Percentiles rank a stretch among this genome's conserved stretches.
Conservation (phyloP, 2,329 filamentous ascomycete species). For the Emergomyces pasteurianus region DNA sequence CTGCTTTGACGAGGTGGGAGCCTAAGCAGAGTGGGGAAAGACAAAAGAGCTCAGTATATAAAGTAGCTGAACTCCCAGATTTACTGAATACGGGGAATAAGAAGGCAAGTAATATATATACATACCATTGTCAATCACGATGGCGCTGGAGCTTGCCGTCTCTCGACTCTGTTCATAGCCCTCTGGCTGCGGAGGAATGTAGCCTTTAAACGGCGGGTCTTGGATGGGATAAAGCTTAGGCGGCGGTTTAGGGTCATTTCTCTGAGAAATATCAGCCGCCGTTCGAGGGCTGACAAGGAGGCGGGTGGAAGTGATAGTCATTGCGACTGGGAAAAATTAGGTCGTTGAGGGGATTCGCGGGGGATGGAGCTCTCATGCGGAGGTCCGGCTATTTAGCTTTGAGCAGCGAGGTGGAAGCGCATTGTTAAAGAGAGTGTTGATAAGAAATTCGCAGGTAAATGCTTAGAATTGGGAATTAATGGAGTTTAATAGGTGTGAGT, state of each 20-base stretch:
- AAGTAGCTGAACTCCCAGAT: too few relatives aligned
- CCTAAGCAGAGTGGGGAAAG: slow-evolving; percentile 40
- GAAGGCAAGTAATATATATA: neutral
- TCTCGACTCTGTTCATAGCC: slow-evolving; percentile 59
- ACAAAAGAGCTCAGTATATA: neutral
- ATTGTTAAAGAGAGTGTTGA: neutral
- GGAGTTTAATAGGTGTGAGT: neutral
- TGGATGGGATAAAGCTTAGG: slow-evolving; percentile 43
- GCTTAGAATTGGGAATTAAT: neutral
- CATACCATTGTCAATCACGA: slow-evolving; percentile 94
- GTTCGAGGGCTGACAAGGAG: slow-evolving; percentile 26
- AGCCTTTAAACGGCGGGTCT: slow-evolving; percentile 51
- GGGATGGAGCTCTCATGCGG: neutral
- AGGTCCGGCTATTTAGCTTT: neutral
- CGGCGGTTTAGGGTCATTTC: slow-evolving; percentile 42
- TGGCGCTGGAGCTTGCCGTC: slow-evolving; percentile 53
- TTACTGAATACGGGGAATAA: neutral
- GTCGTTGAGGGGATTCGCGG: neutral
- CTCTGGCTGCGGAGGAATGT: slow-evolving; percentile 47
- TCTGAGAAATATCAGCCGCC: slow-evolving; percentile 31
- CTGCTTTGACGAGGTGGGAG: slow-evolving; percentile 77
- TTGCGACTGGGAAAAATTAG: slow-evolving; percentile 11
- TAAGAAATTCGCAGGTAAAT: neutral
- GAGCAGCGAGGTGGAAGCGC: neutral
- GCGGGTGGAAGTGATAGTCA: slow-evolving; percentile 34